phyloP scores from a whole-genome alignment of 371 early-diverging fungal species.

The Apophysomyces variabilis region DNA sequence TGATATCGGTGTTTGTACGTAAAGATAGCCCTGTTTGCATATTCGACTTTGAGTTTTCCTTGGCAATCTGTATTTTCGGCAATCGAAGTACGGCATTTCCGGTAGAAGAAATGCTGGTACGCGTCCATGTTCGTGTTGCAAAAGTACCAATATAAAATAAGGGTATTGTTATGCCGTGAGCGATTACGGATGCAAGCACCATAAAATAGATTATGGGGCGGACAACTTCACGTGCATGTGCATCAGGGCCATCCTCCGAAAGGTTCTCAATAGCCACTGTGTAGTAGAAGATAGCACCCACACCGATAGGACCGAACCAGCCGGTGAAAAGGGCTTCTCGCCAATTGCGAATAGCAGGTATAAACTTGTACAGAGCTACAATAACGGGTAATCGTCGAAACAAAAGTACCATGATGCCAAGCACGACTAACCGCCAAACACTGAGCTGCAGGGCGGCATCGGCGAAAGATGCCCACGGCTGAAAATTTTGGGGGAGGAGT shows the following conservation, averaged over 20 bases:
- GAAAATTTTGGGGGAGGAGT: neutral
- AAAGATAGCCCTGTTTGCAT: neutral
- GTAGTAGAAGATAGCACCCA: slow-evolving; percentile 80
- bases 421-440: slow-evolving; percentile 62
- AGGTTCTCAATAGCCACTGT: slow-evolving; percentile 52
- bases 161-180: slow-evolving; percentile 80
- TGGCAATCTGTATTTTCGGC: slow-evolving; percentile 2
- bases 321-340: slow-evolving; percentile 91
- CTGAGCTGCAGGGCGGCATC: slow-evolving; percentile 40
- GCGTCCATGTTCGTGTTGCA: slow-evolving; percentile 38
- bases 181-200: slow-evolving; percentile 72
- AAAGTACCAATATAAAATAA: slow-evolving; percentile 56
- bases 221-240: slow-evolving; percentile 33
- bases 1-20: neutral
- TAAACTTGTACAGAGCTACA: slow-evolving; percentile 58
- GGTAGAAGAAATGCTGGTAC: slow-evolving; percentile 26
- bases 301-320: slow-evolving; percentile 96
- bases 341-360: slow-evolving; percentile 70
- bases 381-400: slow-evolving; percentile 84
- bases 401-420: slow-evolving; percentile 70
- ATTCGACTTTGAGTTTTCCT: neutral
- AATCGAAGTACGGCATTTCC: slow-evolving; percentile 33
- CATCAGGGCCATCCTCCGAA: slow-evolving; percentile 18
- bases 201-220: slow-evolving; percentile 72
- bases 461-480: slow-evolving; percentile 72